Percentiles rank a stretch among this genome's conserved stretches.
phyloP scores from a whole-genome alignment of 306 rosid genomes.

The Oxytropis ochrocephala region DNA sequence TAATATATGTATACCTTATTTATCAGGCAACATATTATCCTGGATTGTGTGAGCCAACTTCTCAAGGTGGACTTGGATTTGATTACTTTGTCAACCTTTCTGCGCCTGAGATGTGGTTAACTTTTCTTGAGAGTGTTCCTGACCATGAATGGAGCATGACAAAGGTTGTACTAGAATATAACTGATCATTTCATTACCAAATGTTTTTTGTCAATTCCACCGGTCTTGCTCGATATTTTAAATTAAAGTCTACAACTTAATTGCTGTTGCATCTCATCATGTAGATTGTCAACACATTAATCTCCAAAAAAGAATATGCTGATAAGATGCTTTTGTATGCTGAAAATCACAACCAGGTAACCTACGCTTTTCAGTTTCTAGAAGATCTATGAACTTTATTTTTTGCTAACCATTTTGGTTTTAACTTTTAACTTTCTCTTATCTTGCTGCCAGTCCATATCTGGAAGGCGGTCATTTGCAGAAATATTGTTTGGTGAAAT shows the following conservation, averaged over 20 bases:
- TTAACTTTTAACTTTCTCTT: background rate
- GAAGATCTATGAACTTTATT: background rate
- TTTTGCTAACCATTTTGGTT: background rate
- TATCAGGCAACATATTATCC: conserved; percentile 87
- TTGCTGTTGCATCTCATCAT: conserved; percentile 1
- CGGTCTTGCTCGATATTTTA: background rate
- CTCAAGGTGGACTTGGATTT: conserved; percentile 98
- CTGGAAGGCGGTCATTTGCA: conserved; percentile 83
- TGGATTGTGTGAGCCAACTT: conserved; percentile 82
- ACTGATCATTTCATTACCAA: conserved; percentile 8
- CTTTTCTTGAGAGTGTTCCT: conserved; percentile 68
- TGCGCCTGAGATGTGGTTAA: conserved; percentile 81
- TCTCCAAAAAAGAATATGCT: conserved; percentile 49
- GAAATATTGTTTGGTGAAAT: conserved; percentile 74
- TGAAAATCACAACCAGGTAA: conserved; percentile 94
- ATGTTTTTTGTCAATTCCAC: background rate
- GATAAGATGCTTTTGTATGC: conserved; percentile 77
- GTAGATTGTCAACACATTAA: conserved; percentile 74
- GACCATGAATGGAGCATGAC: conserved; percentile 91
- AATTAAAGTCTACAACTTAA: conserved; percentile 9
- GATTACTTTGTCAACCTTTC: conserved; percentile 87
- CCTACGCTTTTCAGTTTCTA: background rate
- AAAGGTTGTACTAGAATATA: conserved; percentile 49
- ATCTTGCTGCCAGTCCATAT: conserved; percentile 62
- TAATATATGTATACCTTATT: conserved; percentile 17